Evolutionary conservation across 192 early-diverging fungal genomes (phyloP).

Genomic region (Kickxella alabastrina): DNA sequence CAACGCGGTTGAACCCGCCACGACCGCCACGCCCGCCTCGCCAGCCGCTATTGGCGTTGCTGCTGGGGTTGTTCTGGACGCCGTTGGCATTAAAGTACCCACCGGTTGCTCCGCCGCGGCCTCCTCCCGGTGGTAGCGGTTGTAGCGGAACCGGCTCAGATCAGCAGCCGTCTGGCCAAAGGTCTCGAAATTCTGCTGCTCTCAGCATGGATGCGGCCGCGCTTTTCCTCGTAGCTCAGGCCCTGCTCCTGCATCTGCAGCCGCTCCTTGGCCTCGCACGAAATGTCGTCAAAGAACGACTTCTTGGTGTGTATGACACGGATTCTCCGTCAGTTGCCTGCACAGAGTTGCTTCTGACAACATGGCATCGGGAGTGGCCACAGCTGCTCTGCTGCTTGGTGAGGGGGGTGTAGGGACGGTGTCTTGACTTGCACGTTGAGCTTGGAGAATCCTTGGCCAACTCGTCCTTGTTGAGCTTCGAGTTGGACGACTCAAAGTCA

Average conservation of each 20-base stretch:
- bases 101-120: constrained; percentile 42
- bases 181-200: constrained; percentile 88
- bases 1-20: constrained; percentile 53
- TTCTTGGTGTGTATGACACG: constrained; percentile 74
- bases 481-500: constrained; percentile 94
- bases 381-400: constrained; percentile 1
- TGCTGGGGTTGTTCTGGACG: constrained; percentile 15
- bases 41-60: constrained; percentile 3
- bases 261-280: constrained; percentile 90
- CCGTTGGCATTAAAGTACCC: constrained; percentile 42
- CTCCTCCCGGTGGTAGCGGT: constrained; percentile 51
- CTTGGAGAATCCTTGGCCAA: constrained; percentile 67
- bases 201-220: constrained; percentile 80
- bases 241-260: constrained; percentile 53
- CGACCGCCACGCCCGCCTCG: constrained; percentile 38
- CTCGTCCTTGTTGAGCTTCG: constrained; percentile 89
- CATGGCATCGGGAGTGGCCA: neutral
- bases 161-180: constrained; percentile 87
- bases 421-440: constrained; percentile 43
- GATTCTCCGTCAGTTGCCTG: constrained; percentile 5
- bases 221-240: constrained; percentile 61
- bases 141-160: constrained; percentile 57
- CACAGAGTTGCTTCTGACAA: constrained; percentile 1
- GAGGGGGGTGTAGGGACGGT: too few species aligned
- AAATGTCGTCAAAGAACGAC: constrained; percentile 98